These are phyloP conservation scores for Strobilomyces confusus DNA, from an alignment of 768 basidiomycete genomes.

Conservation along the genomic window DNA sequence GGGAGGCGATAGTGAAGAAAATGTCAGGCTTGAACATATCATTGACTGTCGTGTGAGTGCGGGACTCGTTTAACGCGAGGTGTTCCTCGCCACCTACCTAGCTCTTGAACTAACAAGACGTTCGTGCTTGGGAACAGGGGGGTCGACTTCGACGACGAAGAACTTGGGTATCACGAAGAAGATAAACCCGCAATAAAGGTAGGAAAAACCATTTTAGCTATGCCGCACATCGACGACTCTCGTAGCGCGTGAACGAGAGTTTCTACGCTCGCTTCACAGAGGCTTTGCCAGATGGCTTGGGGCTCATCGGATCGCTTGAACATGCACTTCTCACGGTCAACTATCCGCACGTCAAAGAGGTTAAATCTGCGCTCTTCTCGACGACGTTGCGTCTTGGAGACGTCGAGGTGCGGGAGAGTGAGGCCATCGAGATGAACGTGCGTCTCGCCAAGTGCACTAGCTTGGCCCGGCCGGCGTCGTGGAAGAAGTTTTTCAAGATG, in stretches of 20 bases:
- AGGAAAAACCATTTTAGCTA: not conserved
- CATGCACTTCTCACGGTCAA: constrained; percentile 25
- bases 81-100: not conserved
- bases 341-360: constrained; percentile 59
- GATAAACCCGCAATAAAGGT: constrained; percentile 77
- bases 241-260: constrained; percentile 66
- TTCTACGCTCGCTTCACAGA: constrained; percentile 55
- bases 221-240: not conserved
- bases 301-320: constrained; percentile 30
- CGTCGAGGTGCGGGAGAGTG: constrained; percentile 55
- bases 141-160: constrained; percentile 81
- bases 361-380: constrained; percentile 62
- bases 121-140: constrained; percentile 49
- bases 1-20: constrained; percentile 64
- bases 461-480: constrained; percentile 59
- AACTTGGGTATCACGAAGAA: constrained; percentile 57
- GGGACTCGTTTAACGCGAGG: not conserved
- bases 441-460: constrained; percentile 81
- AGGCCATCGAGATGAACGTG: constrained; percentile 70
- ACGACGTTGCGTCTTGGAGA: constrained; percentile 79
- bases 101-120: not conserved
- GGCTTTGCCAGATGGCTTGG: constrained; percentile 30
- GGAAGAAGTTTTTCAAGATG: constrained; percentile 56
- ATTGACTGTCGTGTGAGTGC: constrained; percentile 68
- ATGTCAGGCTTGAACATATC: constrained; percentile 56